Evolutionary conservation across 352 stramenopile genomes (phyloP), one percentile per base, ranked within the genome.

Genomic region (Proteromonas lacertae): DNA sequence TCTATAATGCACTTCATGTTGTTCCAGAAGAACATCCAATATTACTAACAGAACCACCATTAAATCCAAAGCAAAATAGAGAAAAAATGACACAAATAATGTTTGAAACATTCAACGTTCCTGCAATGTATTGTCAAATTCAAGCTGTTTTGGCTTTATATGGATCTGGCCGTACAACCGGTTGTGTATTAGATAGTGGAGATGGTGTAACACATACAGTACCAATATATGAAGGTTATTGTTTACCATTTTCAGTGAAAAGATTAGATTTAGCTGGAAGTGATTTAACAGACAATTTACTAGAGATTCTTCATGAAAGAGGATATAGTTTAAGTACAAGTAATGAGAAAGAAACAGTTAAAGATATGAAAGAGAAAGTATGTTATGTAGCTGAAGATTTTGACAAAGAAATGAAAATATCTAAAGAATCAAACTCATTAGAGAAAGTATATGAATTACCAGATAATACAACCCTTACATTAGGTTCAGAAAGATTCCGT

Each of bases 91-190:
- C 74, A 29, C 72, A 93, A 63, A 92, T 94, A 57, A 92, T 96
- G 75, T 93, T 94, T 54, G 82, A 96, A 53, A 92, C 75, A 8
- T 94, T 94, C 61, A 93, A 92, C 55, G 80, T 94, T 38, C 80
- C 79, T 13, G 78, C 75, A 24, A 88, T 93, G 70, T 92, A 90
- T 47, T 71, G 92, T 19, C 84, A 87, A 53, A 89, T 73, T 43
- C 66, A 80, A 46, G 57, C 58, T 21, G 68, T 84, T 46, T 56
- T 87, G 13, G 73, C 64, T 19, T 53, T 86, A 38, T 86, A 83
- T 48, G 66, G 68, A 12, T 80, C 65, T 20, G 69, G 69, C 17
- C 62, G 69, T 44, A 86, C 69, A 10, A 87, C 68, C 4, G 70
- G 63, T 32, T 70, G 56, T 46, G 69, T 82, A 25, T 55, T 84